Conservation (phyloP, 306 rosid genomes). For the Cicer judaicum region DNA sequence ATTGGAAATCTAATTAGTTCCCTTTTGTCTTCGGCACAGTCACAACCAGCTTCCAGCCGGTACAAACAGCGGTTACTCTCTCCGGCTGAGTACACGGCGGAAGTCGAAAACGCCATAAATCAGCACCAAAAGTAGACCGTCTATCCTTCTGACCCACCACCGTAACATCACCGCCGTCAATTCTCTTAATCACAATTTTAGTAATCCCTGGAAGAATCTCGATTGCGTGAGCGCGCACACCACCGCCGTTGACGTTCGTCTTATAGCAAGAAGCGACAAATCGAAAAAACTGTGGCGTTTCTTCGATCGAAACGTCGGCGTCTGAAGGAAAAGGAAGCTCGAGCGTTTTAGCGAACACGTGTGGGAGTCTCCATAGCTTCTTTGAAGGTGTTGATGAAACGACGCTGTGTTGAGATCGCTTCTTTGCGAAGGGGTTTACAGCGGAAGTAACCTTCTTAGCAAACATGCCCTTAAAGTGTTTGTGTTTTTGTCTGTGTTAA, state of each 20-base stretch:
- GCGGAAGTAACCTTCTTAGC: conserved; percentile 25
- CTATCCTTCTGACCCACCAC: neutral
- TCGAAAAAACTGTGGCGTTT: conserved; percentile 51
- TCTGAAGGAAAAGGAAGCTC: conserved; percentile 59
- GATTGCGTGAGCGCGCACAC: conserved; percentile 52
- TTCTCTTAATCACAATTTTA: conserved; percentile 50
- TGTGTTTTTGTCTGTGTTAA: neutral
- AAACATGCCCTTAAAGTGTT: conserved; percentile 40
- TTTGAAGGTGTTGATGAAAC: conserved; percentile 40
- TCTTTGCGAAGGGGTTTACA: conserved; percentile 34
- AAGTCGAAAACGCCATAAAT: conserved; percentile 58
- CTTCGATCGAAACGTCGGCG: conserved; percentile 59
- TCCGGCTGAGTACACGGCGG: conserved; percentile 58
- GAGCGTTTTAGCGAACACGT: conserved; percentile 57
- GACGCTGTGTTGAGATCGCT: conserved; percentile 42
- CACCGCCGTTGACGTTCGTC: conserved; percentile 13
- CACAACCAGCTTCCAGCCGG: conserved; percentile 56
- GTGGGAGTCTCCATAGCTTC: conserved; percentile 63
- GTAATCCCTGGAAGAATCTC: conserved; percentile 60
- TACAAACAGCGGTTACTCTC: conserved; percentile 52
- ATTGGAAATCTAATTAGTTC: conserved; percentile 29
- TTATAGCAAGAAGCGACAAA: conserved; percentile 42
- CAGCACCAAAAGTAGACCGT: conserved; percentile 8
- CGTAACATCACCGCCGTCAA: conserved; percentile 46
- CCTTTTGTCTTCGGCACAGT: conserved; percentile 58